Conservation (phyloP, 1,284 basidiomycete species). For the Pascua sp. region DNA sequence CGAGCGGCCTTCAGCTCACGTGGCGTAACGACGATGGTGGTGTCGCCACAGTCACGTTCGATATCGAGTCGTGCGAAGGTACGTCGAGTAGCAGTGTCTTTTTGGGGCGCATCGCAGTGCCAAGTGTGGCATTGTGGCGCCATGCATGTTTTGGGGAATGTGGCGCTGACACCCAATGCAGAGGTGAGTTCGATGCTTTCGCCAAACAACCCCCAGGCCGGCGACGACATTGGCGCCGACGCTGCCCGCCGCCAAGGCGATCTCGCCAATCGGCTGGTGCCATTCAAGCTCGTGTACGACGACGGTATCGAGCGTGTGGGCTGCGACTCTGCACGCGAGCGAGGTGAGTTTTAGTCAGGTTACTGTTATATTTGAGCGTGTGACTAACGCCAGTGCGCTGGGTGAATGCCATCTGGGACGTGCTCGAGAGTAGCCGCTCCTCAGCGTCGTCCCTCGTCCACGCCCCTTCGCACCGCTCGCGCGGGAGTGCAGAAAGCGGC, state of each 20-base stretch:
- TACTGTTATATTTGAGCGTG: neutral
- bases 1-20: slow-evolving; percentile 70
- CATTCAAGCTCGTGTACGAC: slow-evolving; percentile 78
- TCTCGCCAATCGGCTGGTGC: slow-evolving; percentile 68
- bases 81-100: slow-evolving; percentile 4
- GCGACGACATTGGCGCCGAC: slow-evolving; percentile 76
- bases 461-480: slow-evolving; percentile 18
- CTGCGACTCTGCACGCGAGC: slow-evolving; percentile 73
- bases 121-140: neutral
- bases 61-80: slow-evolving; percentile 68
- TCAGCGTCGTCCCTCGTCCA: slow-evolving; percentile 18
- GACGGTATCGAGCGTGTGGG: slow-evolving; percentile 81
- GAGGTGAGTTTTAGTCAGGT: slow-evolving; percentile 43
- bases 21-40: slow-evolving; percentile 77
- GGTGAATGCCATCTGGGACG: slow-evolving; percentile 80
- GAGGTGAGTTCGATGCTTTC: slow-evolving; percentile 74
- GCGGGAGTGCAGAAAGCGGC: slow-evolving; percentile 26
- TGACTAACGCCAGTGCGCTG: slow-evolving; percentile 59
- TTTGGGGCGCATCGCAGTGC: no score
- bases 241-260: slow-evolving; percentile 65
- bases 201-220: slow-evolving; percentile 68
- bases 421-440: slow-evolving; percentile 33
- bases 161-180: slow-evolving; percentile 37
- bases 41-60: slow-evolving; percentile 72
- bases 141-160: neutral